Evolutionary conservation across 2,329 filamentous ascomycete genomes (phyloP), one percentile per base, ranked within the genome.

Genomic region (Teratosphaeriaceae sp.): DNA sequence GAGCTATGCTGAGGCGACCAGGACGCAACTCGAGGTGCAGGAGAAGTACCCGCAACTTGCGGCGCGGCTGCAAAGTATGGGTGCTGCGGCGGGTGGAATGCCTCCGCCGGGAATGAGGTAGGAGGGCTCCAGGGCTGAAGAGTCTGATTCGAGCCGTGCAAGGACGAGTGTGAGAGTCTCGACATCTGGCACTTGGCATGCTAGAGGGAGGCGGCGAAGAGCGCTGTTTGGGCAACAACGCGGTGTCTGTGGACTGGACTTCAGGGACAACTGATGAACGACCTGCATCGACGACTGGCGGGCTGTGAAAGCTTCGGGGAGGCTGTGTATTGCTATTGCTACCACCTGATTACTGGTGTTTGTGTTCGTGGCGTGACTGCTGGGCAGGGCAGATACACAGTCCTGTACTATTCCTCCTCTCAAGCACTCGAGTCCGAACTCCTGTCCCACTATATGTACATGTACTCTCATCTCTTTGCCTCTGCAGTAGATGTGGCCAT

Each of bases 1-100:
- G 15, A 95, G 88, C 16, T 98, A 98, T 62, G 92, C 92, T 22
- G 92, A 98, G 69, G 92, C 92, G 16, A 97, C 92, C 29, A 79
- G 92, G 60, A 97, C 92, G 50, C 92, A 98, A 68, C 79, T 98
- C 49, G 86, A 95, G 70, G 71, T 74, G 29, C 71, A 74, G 61
- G 69, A 75, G 54, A 74, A 74, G 53, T 75, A 75, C 56, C 72
- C 72, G 13, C 69, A 72, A 52, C 66, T 75, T 2, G 70, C 70
- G 19, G 64, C 61, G 35, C 61, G 67, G 54, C 56, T 75, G 26
- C 66, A 68, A 41, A 65, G 65, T 23, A 72, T 73, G 69, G 68
- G 68, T 30, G 59, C 51, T 18, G 19, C 19, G 35, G 35, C 23
- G 35, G 35, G 7, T 6, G 35, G 35, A 19, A 9, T 7, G 19